These are phyloP conservation scores for Dactylonectria macrodidyma DNA, from an alignment of 2,329 filamentous ascomycete species.

Conservation along the genomic window DNA sequence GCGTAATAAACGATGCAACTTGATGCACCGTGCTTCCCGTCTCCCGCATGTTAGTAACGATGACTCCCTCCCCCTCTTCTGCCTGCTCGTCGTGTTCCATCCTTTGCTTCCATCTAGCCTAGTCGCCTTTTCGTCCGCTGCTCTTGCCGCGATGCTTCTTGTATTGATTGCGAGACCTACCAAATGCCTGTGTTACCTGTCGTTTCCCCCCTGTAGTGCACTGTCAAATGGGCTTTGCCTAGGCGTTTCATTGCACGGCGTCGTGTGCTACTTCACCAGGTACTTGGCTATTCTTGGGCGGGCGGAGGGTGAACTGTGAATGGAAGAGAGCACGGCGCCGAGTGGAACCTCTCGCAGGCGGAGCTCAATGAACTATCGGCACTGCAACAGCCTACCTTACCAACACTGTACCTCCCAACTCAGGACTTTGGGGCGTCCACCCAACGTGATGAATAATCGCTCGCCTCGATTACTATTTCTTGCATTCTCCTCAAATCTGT, in stretches of 20 bases:
- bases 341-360: slow-evolving; percentile 20
- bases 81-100: neutral
- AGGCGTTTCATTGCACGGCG: neutral
- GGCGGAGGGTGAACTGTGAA: neutral
- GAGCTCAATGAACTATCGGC: slow-evolving; percentile 20
- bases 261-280: neutral
- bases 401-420: neutral
- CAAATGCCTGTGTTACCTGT: neutral
- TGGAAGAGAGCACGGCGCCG: slow-evolving; percentile 5
- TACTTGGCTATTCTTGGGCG: neutral
- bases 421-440: slow-evolving; percentile 2
- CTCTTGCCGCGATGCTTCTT: neutral
- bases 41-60: slow-evolving; percentile 11
- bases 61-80: slow-evolving; percentile 14
- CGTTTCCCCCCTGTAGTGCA: neutral
- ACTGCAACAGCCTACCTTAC: slow-evolving; percentile 24
- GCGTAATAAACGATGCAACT: slow-evolving; percentile 9
- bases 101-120: neutral
- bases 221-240: neutral
- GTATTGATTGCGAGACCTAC: neutral
- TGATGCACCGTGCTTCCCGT: neutral
- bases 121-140: neutral
- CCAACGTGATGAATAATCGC: neutral
- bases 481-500: neutral
- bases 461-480: neutral